Percentiles rank a stretch among this genome's conserved stretches.
phyloP scores from a whole-genome alignment of 2,329 filamentous ascomycete genomes.

The Zelopaecilomyces penicillatus region DNA sequence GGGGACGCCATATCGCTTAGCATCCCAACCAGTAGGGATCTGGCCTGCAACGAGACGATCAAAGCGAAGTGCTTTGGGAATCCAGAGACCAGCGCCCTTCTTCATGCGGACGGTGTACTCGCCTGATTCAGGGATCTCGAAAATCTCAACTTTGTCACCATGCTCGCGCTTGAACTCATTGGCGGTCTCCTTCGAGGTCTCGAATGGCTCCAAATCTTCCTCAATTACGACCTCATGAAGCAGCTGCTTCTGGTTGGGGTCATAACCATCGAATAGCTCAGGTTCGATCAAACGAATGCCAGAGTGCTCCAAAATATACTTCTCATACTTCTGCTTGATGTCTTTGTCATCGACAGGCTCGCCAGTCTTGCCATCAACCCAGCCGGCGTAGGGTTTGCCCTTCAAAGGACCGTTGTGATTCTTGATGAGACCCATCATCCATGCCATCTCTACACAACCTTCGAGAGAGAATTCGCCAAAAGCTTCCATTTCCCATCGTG shows the following conservation, averaged over 20 bases:
- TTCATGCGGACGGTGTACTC: constrained; percentile 91
- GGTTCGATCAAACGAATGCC: constrained; percentile 97
- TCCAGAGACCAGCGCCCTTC: constrained; percentile 91
- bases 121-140: constrained; percentile 86
- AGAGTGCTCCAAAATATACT: constrained; percentile 88
- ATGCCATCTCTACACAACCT: constrained; percentile 98
- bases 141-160: constrained; percentile 94
- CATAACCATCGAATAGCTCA: constrained; percentile 92
- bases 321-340: constrained; percentile 95
- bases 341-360: constrained; percentile 98
- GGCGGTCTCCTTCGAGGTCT: constrained; percentile 93
- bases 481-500: constrained; percentile 98
- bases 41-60: constrained; percentile 96
- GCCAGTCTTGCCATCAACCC: constrained; percentile 89
- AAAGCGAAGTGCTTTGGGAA: constrained; percentile 94
- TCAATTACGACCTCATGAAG: constrained; percentile 97
- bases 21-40: constrained; percentile 94
- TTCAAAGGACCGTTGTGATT: constrained; percentile 96
- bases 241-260: constrained; percentile 97
- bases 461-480: constrained; percentile 94
- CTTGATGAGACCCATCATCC: constrained; percentile 99
- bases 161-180: constrained; percentile 97
- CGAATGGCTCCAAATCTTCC: constrained; percentile 94
- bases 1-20: constrained; percentile 89
- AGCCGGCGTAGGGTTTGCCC: constrained; percentile 92